Evolutionary conservation across 768 basidiomycete species (phyloP), one percentile per base, ranked within the genome.

Genomic region (Coprinopsis marcescibilis): DNA sequence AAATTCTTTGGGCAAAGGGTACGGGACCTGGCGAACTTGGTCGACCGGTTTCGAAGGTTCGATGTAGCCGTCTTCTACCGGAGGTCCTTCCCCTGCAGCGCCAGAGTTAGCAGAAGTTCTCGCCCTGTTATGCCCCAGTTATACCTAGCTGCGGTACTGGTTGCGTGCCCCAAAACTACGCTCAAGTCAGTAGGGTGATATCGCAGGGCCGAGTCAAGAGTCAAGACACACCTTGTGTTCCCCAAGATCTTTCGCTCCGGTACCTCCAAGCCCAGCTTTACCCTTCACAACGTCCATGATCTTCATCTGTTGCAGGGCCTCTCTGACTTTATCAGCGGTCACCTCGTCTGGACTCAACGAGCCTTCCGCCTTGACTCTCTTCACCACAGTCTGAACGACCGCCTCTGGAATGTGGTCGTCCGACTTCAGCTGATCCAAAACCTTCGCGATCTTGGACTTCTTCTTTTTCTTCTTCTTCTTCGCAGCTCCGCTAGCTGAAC

Each of bases 151-250:
- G 90, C n/a, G 91, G 88, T 5, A 99, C 96, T 2, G 96, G 96
- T 64, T 99, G 96, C 4, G 95, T 98, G 26, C 73, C 80, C 96
- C 96, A 98, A 67, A 99, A 99, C 93, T 91, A 57, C 19, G 49
- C 37, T 30, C 40, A 33, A 35, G 43, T 48, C 25, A 50, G 37
- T 19, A 40, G 13, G 25, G 43, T 4, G 11, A 42, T 43, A 40
- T 30, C 13, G 45, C 7, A 8, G 21, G 32, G 44, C 40, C 14
- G 23, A 61, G n/a, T 15, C 23, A 8, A 35, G 15, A 24, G 29
- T 17, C n/a, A n/a, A n/a, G 29, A 36, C 72, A 45, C 54, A 90
- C 93, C 73, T 94, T 95, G 60, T 96, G 91, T 60, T 86, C 84
- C 37, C 89, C 90, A 59, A 85, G 77, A 53, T 86, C 78, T 68